Percentiles rank a stretch among this genome's conserved stretches.
phyloP scores from a whole-genome alignment of 73 alveolate genomes.

The Loxodes magnus region DNA sequence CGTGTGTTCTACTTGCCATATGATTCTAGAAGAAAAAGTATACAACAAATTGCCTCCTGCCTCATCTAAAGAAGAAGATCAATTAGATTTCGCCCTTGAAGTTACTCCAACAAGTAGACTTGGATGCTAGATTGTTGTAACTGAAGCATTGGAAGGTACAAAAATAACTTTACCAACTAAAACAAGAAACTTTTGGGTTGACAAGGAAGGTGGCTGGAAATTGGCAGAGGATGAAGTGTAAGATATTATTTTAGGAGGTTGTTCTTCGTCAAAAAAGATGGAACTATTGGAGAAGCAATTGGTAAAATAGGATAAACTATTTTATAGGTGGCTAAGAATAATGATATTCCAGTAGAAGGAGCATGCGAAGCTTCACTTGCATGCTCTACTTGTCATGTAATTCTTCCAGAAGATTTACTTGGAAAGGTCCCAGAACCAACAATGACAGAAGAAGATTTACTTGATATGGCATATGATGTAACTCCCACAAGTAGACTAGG shows the following conservation, averaged over 20 bases:
- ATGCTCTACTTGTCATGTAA: constrained; percentile 82
- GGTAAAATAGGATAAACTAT: constrained; percentile 56
- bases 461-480: constrained; percentile 77
- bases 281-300: constrained; percentile 23
- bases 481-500: constrained; percentile 79
- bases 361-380: constrained; percentile 77
- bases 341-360: constrained; percentile 67
- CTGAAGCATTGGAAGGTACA: constrained; percentile 48
- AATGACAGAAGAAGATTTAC: constrained; percentile 75
- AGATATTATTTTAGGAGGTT: neutral
- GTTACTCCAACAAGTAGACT: constrained; percentile 68
- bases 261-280: constrained; percentile 24
- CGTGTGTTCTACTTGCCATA: constrained; percentile 87
- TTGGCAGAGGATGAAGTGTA: no score
- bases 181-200: constrained; percentile 52
- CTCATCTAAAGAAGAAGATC: constrained; percentile 71
- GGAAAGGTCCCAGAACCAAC: constrained; percentile 39
- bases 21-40: constrained; percentile 40
- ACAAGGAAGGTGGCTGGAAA: no score
- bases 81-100: constrained; percentile 79
- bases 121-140: constrained; percentile 59
- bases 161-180: constrained; percentile 50
- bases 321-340: constrained; percentile 57
- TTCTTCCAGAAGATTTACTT: constrained; percentile 42
- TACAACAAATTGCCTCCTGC: constrained; percentile 46